Base-by-base conservation (phyloP, 106 monocot genomes). In the Hemerocallis citrina region DNA sequence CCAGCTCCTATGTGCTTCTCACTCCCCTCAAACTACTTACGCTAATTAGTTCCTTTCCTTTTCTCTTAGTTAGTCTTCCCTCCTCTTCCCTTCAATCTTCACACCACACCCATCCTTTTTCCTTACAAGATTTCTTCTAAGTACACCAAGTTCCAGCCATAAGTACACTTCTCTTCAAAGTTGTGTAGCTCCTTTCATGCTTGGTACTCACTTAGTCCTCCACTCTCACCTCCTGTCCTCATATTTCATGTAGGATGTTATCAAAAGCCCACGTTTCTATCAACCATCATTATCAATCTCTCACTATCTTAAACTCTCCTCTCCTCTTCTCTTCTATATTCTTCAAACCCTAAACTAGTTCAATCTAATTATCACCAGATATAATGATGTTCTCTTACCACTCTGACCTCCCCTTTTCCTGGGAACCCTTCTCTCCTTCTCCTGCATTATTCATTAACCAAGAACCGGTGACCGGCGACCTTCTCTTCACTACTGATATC, bases 191-290 rank as follows among this genome's bases (percentile, higher is more conserved):
- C 39, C 40, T 27, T 25, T 24, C 37, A 38, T 9, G 12, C n/a
- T n/a, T n/a, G n/a, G n/a, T n/a, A n/a, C n/a, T n/a, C n/a, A n/a
- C n/a, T n/a, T n/a, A 25, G 23, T 25, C 39, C 40, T 39, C 59
- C 22, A 37, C 28, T 58, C 20, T n/a, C 19, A 10, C 34, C 27
- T 24, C 13, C 3, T 20, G 39, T 39, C 59, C 39, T 54, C 29
- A 59, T 59, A 59, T 59, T 59, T 59, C 59, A 54, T 54, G 54
- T 54, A 25, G 54, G 52, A n/a, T 54, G 31, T 32, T 54, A 9
- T n/a, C n/a, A 32, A 31, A 32, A 54, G 31, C 31, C 54, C 54
- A 54, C 54, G 54, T 54, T n/a, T 32, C 16, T 32, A n/a, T n/a
- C n/a, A 54, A 32, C 29, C 32, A 32, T 32, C 54, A 50, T 3